Conservation (phyloP, 164 flowering plant species). For the Platanus orientalis region DNA sequence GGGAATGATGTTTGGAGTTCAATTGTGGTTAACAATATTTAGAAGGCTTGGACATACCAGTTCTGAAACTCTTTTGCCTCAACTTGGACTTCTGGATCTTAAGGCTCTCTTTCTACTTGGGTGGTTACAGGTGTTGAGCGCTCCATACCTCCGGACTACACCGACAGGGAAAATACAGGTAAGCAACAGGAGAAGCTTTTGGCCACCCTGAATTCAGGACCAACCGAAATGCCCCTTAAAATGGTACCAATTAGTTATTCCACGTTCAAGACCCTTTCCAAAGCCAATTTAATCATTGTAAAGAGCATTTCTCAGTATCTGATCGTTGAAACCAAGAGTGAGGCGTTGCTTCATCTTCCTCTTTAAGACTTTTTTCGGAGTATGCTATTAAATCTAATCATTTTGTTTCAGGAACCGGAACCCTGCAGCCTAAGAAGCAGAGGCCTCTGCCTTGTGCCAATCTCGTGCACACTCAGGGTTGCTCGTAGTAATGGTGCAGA, state of each 20-base stretch:
- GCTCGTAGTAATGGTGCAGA: conserved; percentile 89
- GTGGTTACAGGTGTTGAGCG: conserved; percentile 66
- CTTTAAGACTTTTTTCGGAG: no score
- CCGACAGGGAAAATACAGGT: conserved; percentile 47
- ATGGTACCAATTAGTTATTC: not conserved
- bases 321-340: not conserved
- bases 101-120: conserved; percentile 8
- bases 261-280: no score
- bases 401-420: conserved; percentile 43
- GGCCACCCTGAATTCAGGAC: not conserved
- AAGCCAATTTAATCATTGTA: not conserved
- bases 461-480: conserved; percentile 55
- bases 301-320: not conserved
- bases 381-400: no score
- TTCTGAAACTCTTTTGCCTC: no score
- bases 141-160: conserved; percentile 68
- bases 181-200: conserved; percentile 8
- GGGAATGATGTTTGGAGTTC: no score
- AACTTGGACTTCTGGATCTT: not conserved
- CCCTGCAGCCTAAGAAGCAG: conserved; percentile 49
- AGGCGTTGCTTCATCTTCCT: not conserved
- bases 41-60: no score
- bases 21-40: no score
- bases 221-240: not conserved
- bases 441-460: conserved; percentile 83